Evolutionary conservation across 73 alveolate genomes (phyloP), one percentile per base, ranked within the genome.

Genomic region (Breviolum minutum): DNA sequence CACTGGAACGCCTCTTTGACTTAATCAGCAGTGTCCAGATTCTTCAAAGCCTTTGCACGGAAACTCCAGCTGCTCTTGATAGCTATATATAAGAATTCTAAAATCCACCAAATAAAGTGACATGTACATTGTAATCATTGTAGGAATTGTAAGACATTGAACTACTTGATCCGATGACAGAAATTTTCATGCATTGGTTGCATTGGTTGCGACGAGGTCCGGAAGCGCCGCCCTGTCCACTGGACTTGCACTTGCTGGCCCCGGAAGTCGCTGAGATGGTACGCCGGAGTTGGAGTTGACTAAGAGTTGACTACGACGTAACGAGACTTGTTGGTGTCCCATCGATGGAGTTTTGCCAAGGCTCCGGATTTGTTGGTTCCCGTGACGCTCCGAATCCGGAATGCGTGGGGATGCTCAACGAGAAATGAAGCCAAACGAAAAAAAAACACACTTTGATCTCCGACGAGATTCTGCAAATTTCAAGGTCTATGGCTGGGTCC

Each of bases 201-300:
- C 77, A 6, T 2, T 6, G 77, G 54, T 68, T 68, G 17, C 24
- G 32, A 89, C 81, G 32, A 89, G 96, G 96, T 54, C 96, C 96
- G 20, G 96, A 89, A 40, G 96, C 96, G 8, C 96, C 96, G 26
- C 96, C 96, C 4, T 89, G 96, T 40, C 96, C 96, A 19, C 74
- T 89, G 70, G 96, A 89, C 70, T 71, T 89, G 0, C 96, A 89
- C 32, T 30, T 89, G 86, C 81, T 89, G 48, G 96, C 96, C 48
- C 96, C 96, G 68, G 96, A 66, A 17, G 86, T 71, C n/a, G 96
- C 96, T 3, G 96, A 89, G 96, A 77, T 76, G 70, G 71, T 54
- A 63, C 13, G 82, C 77, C 61, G 54, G 54, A 40, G 1, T 68
- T 6, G 17, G 77, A 68, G 6, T 6, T 68, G 24, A 13, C 74